Conservation (phyloP, 768 basidiomycete species). For the Leccinum longicurvipes region DNA sequence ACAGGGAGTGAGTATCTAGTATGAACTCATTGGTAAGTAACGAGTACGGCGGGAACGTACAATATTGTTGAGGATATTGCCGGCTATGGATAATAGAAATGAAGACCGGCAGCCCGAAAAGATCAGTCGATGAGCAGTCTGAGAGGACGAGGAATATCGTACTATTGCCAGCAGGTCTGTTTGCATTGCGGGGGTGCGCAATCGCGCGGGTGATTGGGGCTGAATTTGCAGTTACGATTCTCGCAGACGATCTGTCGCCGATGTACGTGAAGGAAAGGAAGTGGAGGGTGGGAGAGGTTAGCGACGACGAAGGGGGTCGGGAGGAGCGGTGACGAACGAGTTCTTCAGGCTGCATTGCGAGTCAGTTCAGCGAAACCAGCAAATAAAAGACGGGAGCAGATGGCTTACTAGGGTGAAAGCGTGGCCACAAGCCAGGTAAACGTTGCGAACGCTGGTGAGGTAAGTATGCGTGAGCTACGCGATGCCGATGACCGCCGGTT, state of each 20-base stretch:
- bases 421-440: constrained; percentile 50
- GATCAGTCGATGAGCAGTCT: neutral
- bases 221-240: constrained; percentile 49
- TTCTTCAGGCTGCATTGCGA: constrained; percentile 35
- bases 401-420: constrained; percentile 40
- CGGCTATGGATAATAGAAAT: constrained; percentile 31
- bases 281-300: constrained; percentile 4
- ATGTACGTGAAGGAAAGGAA: too few species aligned
- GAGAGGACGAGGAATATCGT: constrained; percentile 3
- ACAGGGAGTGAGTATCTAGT: neutral
- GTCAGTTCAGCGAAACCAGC: constrained; percentile 7
- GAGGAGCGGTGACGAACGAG: constrained; percentile 23
- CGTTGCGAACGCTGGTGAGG: constrained; percentile 40
- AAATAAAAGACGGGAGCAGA: neutral
- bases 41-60: constrained; percentile 24
- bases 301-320: neutral
- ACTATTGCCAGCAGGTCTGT: constrained; percentile 51
- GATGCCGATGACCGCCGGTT: neutral
- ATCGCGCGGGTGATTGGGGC: constrained; percentile 44
- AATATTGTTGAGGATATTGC: constrained; percentile 45
- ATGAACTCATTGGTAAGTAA: neutral
- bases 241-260: constrained; percentile 50
- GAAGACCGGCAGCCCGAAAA: neutral
- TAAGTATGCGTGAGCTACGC: neutral
- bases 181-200: constrained; percentile 44